Base-by-base conservation (phyloP, 2,329 filamentous ascomycete species). In the Byssothecium circinans region DNA sequence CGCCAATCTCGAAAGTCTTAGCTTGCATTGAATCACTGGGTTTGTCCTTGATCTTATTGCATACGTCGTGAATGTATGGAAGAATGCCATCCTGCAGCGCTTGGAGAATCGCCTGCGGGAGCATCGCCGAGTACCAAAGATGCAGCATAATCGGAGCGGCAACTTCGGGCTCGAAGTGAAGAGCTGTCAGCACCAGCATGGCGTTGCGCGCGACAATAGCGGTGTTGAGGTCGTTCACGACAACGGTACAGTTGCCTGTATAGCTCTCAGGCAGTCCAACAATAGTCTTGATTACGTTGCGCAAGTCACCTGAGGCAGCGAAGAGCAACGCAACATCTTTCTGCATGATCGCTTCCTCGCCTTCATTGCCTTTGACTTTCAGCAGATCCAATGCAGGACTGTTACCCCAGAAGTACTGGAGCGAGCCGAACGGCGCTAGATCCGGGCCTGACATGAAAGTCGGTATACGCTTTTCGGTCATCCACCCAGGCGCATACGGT, bases 111-210 rank as follows among this genome's bases (percentile, higher is more conserved):
- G 27, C 33, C 5, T 46, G 18, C 1, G 64, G 58, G 0, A 77
- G 17, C 3, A 68, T 42, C 1, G 71, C 70, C 0, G 75, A 79
- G 56, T 78, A 78, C 75, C 75, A 78, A 3, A 77, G 8, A 54
- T 78, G 74, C 1, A 75, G 51, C 36, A 77, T 75, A 14, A 60
- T 61, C 0, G 67, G 62, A 2, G 59, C 51, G 1, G 64, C 67
- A 5, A 49, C 47, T 0, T 62, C 49, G 0, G 50, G 33, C 0
- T 64, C 50, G 5, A 58, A 47, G 1, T 47, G 12, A 7, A 68
- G 45, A 0, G 65, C 64, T 3, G 71, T 44, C 3, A 79, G 64
- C 1, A 77, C 60, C 6, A 79, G 44, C 4, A 75, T 69, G 11
- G 50, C 49, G 47, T 76, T 77, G 1, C 74, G 64, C 1, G 66